Conservation (phyloP, 1,139 yeast species). For the Tardiomyces depauwii region DNA sequence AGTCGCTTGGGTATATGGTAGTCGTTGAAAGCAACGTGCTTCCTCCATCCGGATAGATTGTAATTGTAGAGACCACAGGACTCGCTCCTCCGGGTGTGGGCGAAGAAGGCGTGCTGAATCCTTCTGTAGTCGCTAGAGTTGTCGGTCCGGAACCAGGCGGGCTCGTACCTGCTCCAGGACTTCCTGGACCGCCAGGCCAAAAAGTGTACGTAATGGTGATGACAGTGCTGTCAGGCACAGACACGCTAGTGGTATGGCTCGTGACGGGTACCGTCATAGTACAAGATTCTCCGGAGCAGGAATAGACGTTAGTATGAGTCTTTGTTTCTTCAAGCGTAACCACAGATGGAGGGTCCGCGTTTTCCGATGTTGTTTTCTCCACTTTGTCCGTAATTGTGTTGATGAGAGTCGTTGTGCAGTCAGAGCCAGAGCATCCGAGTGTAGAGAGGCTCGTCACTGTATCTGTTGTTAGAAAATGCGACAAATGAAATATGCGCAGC, state of each 20-base stretch:
- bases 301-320: neutral
- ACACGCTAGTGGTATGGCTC: neutral
- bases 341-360: neutral
- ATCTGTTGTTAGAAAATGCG: neutral
- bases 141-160: too few relatives aligned
- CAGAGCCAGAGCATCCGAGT: neutral
- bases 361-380: neutral
- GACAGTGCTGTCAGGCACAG: neutral
- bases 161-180: too few relatives aligned
- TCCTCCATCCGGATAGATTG: too few relatives aligned
- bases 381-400: neutral
- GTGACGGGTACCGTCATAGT: neutral
- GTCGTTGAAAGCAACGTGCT: too few relatives aligned
- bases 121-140: too few relatives aligned
- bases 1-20: too few relatives aligned
- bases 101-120: too few relatives aligned
- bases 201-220: neutral
- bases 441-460: neutral
- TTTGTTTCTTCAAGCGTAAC: neutral
- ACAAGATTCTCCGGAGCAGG: neutral
- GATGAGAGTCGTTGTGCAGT: neutral
- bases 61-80: too few relatives aligned
- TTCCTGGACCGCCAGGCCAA: neutral
- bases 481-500: neutral
- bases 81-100: too few relatives aligned